phyloP scores from a whole-genome alignment of 495 filamentous ascomycete species.

The Trichoderma gamsii region DNA sequence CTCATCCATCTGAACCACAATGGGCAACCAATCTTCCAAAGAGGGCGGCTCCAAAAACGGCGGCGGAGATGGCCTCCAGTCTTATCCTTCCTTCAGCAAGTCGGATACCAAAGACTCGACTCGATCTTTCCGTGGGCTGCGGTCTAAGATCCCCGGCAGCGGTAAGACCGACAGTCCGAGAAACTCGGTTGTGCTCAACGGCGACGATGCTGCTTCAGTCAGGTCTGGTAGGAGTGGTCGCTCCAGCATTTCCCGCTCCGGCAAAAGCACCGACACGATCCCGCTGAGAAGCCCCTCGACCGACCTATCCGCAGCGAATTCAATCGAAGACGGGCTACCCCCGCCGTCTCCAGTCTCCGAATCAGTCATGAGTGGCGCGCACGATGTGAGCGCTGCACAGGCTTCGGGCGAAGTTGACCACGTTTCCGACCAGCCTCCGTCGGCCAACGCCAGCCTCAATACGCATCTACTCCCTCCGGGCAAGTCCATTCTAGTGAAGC shows the following conservation, averaged over 20 bases:
- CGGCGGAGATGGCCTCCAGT: conserved; percentile 48
- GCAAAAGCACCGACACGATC: conserved; percentile 32
- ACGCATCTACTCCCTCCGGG: conserved; percentile 50
- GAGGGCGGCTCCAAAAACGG: conserved; percentile 44
- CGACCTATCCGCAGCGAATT: conserved; percentile 31
- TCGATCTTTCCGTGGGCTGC: conserved; percentile 76
- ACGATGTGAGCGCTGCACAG: conserved; percentile 75
- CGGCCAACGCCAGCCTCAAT: conserved; percentile 47
- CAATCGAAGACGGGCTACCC: conserved; percentile 56
- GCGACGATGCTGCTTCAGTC: conserved; percentile 68
- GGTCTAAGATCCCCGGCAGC: conserved; percentile 53
- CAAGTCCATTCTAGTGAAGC: conserved; percentile 79
- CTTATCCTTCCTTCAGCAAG: conserved; percentile 85
- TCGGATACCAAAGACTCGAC: conserved; percentile 93
- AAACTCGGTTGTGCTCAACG: conserved; percentile 51
- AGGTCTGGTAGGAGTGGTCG: conserved; percentile 57
- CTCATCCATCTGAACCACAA: conserved; percentile 28
- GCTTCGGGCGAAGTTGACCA: conserved; percentile 86
- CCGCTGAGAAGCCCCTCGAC: conserved; percentile 37
- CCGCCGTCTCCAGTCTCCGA: conserved; percentile 85
- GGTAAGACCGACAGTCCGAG: conserved; percentile 70
- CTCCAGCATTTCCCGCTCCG: conserved; percentile 39
- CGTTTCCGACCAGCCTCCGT: conserved; percentile 88
- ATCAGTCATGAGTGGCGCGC: conserved; percentile 54
- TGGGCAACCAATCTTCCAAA: conserved; percentile 95